A percentile compares a stretch with the other conserved stretches of the same genome.
These are phyloP conservation scores for Metschnikowia similis DNA, from an alignment of 805 yeast species.

Conservation along the genomic window DNA sequence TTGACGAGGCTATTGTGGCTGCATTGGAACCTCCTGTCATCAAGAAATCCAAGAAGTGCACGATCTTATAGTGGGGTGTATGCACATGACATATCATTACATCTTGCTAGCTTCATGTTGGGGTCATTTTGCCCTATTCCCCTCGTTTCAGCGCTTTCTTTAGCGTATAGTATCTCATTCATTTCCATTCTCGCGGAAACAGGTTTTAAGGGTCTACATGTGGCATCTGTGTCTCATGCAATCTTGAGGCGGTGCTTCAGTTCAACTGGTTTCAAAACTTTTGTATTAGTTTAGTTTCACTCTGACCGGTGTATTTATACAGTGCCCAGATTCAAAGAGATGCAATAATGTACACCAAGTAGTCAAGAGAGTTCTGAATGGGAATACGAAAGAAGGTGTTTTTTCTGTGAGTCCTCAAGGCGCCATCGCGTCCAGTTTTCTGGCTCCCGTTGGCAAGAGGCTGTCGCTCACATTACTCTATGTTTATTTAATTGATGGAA, in stretches of 20 bases:
- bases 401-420: too few species aligned
- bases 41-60: constrained; percentile 77
- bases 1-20: constrained; percentile 97
- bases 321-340: constrained; percentile 1
- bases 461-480: too few species aligned
- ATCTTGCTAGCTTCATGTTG: background rate
- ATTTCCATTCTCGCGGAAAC: constrained; percentile 1
- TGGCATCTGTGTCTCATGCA: constrained; percentile 2
- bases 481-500: too few species aligned
- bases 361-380: background rate
- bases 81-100: background rate
- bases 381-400: too few species aligned
- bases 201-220: constrained; percentile 3
- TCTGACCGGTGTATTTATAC: constrained; percentile 1
- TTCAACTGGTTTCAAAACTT: constrained; percentile 4
- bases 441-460: too few species aligned
- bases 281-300: constrained; percentile 3
- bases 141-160: constrained; percentile 1
- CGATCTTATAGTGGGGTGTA: constrained; percentile 54
- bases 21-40: constrained; percentile 96
- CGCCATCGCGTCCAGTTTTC: too few species aligned
- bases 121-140: background rate
- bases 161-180: constrained; percentile 3
- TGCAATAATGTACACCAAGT: background rate
- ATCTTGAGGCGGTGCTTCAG: constrained; percentile 1